phyloP scores from a whole-genome alignment of 2,329 filamentous ascomycete species.

The Penicillium digitatum region DNA sequence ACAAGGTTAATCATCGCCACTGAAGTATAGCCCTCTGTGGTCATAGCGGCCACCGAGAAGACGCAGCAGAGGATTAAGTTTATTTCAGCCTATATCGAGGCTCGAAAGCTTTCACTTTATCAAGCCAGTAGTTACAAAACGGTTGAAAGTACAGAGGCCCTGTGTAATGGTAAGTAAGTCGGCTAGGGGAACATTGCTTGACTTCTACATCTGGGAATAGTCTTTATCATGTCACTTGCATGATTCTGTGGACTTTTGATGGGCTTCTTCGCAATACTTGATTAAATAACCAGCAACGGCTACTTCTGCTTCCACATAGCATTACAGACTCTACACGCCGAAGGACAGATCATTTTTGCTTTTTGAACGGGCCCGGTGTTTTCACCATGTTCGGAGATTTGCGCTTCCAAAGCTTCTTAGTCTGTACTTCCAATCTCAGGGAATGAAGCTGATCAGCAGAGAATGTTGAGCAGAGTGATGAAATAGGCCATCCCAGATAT shows the following conservation, averaged over 20 bases:
- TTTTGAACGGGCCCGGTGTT: constrained; percentile 45
- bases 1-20: constrained; percentile 50
- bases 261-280: constrained; percentile 47
- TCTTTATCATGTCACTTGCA: constrained; percentile 12
- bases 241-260: constrained; percentile 28
- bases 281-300: constrained; percentile 52
- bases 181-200: constrained; percentile 34
- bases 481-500: constrained; percentile 62
- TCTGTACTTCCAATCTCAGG: constrained; percentile 60
- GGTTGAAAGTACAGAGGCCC: constrained; percentile 57
- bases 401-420: constrained; percentile 53
- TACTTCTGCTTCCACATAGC: constrained; percentile 58
- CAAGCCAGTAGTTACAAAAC: constrained; percentile 54
- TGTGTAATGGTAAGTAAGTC: constrained; percentile 58
- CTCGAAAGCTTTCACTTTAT: constrained; percentile 52
- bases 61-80: constrained; percentile 54
- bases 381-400: constrained; percentile 31
- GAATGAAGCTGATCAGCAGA: constrained; percentile 57
- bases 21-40: constrained; percentile 44
- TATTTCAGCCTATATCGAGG: constrained; percentile 53
- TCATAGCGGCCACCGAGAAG: constrained; percentile 54
- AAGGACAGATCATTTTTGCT: constrained; percentile 61
- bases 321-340: constrained; percentile 59
- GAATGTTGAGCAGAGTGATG: constrained; percentile 53
- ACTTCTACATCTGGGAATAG: background rate